A percentile compares a stretch with the other conserved stretches of the same genome.
Evolutionary conservation across 441 rosid genomes (phyloP).

Genomic region (Pelargonium myrrhifolium): DNA sequence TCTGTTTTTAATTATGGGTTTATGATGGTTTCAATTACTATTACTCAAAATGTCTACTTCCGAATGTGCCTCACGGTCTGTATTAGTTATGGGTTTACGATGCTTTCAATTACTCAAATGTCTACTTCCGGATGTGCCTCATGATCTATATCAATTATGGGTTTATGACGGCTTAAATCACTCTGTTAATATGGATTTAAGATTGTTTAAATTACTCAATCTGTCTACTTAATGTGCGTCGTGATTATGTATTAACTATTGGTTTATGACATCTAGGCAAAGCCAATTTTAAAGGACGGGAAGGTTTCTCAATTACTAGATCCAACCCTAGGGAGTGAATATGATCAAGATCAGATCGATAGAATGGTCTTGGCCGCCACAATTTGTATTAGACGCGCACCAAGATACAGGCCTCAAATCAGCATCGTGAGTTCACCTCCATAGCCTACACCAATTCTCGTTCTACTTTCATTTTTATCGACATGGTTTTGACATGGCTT

Average conservation of each 20-base stretch:
- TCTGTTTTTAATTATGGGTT: too few relatives aligned
- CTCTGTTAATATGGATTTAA: too few relatives aligned
- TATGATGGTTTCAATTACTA: too few relatives aligned
- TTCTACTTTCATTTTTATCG: not conserved
- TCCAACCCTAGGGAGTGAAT: conserved; percentile 39
- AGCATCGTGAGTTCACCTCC: conserved; percentile 38
- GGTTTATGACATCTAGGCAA: conserved; percentile 46
- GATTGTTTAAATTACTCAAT: not conserved
- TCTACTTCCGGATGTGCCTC: too few relatives aligned
- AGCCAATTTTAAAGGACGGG: conserved; percentile 62
- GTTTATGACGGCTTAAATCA: too few relatives aligned
- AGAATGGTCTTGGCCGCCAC: conserved; percentile 78
- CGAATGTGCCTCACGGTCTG: too few relatives aligned
- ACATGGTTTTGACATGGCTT: not conserved
- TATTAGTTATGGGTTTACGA: too few relatives aligned
- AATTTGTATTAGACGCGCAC: conserved; percentile 61
- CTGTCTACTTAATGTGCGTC: not conserved
- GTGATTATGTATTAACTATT: not conserved
- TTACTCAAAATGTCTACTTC: too few relatives aligned
- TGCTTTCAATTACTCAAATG: not conserved
- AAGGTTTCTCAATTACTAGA: conserved; percentile 60
- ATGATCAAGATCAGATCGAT: conserved; percentile 40
- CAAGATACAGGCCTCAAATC: conserved; percentile 58
- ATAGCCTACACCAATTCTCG: too few relatives aligned
- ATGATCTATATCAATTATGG: too few relatives aligned